Conservation (phyloP, 2,329 filamentous ascomycete genomes). For the Fusarium redolens region DNA sequence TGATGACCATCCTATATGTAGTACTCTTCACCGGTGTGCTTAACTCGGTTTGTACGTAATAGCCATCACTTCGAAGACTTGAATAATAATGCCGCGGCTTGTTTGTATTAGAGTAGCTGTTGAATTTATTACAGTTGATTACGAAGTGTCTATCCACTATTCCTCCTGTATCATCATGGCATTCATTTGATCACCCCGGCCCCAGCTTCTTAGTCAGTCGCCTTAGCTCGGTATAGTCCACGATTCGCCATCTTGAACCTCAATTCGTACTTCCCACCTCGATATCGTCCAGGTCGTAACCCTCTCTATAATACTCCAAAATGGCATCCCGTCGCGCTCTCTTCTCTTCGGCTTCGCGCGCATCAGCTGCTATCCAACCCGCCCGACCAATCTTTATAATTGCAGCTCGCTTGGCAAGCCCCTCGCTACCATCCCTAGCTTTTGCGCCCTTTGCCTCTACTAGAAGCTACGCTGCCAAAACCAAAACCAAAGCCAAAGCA, state of each 20-base stretch:
- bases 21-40: background rate
- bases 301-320: background rate
- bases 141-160: background rate
- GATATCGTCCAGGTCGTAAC: background rate
- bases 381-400: conserved; percentile 13
- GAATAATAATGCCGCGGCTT: background rate
- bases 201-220: conserved; percentile 26
- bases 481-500: background rate
- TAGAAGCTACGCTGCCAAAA: conserved; percentile 29
- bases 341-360: conserved; percentile 31
- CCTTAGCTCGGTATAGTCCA: conserved; percentile 3
- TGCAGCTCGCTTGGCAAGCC: conserved; percentile 8
- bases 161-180: background rate
- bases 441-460: conserved; percentile 6
- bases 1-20: conserved; percentile 8
- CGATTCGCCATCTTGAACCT: conserved; percentile 16
- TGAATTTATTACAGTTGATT: background rate
- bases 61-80: background rate
- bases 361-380: conserved; percentile 16
- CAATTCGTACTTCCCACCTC: background rate
- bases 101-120: background rate
- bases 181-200: conserved; percentile 7
- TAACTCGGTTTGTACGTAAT: background rate
- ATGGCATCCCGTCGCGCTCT: conserved; percentile 39
- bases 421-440: conserved; percentile 1